phyloP scores from a whole-genome alignment of 768 basidiomycete species.

The Phanerochaete sordida region DNA sequence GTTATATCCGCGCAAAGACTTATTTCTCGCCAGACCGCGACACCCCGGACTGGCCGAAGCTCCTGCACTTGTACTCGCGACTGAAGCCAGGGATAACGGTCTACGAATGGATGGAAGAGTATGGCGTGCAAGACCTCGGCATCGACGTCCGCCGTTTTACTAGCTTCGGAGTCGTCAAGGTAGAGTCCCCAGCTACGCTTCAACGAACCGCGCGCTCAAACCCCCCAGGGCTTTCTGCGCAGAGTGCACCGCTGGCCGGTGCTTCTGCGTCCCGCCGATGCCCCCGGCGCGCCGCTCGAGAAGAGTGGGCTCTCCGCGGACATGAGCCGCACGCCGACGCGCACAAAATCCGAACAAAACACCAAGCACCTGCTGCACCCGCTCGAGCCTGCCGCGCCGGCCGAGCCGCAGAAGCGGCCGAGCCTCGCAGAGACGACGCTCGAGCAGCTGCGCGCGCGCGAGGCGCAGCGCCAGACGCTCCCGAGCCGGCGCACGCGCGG shows the following conservation, averaged over 20 bases:
- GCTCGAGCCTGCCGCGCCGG: constrained; percentile 24
- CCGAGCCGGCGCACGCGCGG: constrained; percentile 1
- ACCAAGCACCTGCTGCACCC: constrained; percentile 17
- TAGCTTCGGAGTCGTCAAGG: constrained; percentile 97
- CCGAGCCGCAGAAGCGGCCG: constrained; percentile 34
- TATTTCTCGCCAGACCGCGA: constrained; percentile 40
- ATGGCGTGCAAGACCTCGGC: constrained; percentile 65
- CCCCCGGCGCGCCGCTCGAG: background rate
- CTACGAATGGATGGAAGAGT: constrained; percentile 81
- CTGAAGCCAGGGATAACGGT: constrained; percentile 81
- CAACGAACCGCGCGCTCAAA: background rate
- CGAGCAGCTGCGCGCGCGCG: constrained; percentile 54
- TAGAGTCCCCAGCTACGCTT: constrained; percentile 21
- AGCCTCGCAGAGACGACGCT: constrained; percentile 70
- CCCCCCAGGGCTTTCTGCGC: constrained; percentile 76
- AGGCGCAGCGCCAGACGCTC: background rate
- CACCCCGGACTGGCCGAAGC: constrained; percentile 82
- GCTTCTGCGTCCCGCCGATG: constrained; percentile 30
- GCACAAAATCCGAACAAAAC: constrained; percentile 9
- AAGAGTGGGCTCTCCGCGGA: background rate
- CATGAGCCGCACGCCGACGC: background rate
- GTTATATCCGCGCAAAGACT: background rate
- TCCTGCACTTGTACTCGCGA: constrained; percentile 84
- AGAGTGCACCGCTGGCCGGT: constrained; percentile 93
- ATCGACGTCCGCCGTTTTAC: constrained; percentile 94